phyloP scores from a whole-genome alignment of 208 protist species.

The Trypanosoma conorhini region DNA sequence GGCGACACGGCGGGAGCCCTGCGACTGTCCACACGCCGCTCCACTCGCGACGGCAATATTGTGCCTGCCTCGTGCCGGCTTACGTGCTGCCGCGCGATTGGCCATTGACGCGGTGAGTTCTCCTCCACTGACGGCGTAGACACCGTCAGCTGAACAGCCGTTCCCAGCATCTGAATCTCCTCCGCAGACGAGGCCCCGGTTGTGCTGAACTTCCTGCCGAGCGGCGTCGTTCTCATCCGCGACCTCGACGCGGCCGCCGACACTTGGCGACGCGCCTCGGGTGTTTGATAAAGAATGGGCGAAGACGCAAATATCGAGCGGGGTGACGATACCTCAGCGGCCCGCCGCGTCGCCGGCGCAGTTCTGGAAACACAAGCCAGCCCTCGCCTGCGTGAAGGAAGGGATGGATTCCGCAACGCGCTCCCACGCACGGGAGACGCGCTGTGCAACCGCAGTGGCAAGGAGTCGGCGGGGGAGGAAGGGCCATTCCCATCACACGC shows the following conservation, averaged over 20 bases:
- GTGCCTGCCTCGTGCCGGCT: neutral
- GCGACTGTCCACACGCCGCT: neutral
- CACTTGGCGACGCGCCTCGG: neutral
- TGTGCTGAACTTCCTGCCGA: neutral
- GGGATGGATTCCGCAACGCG: neutral
- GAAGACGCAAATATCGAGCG: neutral
- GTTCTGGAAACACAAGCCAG: neutral
- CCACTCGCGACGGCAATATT: neutral
- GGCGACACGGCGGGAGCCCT: neutral
- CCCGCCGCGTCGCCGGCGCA: neutral
- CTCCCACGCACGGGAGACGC: neutral
- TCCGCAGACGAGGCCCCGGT: neutral
- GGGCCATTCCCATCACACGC: too few relatives aligned
- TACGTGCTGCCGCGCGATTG: neutral
- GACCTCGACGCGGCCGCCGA: neutral
- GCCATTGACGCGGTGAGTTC: neutral
- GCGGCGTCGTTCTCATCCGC: neutral
- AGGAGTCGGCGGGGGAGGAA: too few relatives aligned
- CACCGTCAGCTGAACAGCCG: neutral
- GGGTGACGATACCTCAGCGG: neutral
- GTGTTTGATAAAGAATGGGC: neutral
- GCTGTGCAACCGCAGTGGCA: too few relatives aligned
- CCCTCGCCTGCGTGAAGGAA: neutral
- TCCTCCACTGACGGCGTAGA: neutral
- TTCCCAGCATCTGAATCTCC: neutral